Conservation (phyloP, 1,139 yeast genomes). For the Martiniozyma asiatica region DNA sequence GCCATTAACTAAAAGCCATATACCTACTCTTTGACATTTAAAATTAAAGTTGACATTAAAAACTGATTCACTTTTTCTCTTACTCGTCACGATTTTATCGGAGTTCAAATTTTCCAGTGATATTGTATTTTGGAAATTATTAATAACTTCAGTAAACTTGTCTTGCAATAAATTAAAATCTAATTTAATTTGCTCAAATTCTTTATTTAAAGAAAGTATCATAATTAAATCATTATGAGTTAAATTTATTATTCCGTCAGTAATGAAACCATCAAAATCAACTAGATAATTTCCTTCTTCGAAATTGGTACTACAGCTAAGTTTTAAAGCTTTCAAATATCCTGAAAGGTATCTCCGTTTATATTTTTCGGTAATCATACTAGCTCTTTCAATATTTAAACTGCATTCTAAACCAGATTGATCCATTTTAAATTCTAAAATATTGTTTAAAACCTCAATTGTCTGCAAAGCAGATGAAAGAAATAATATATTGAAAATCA, state of each 20-base stretch:
- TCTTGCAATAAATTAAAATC: slow-evolving; percentile 8
- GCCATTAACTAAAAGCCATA: slow-evolving; percentile 3
- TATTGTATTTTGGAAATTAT: slow-evolving; percentile 2
- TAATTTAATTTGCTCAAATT: slow-evolving; percentile 1
- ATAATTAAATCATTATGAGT: slow-evolving; percentile 12
- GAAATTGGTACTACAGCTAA: not conserved
- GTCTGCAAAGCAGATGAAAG: too few relatives aligned
- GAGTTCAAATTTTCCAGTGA: slow-evolving; percentile 2
- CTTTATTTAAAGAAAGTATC: slow-evolving; percentile 2
- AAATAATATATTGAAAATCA: too few relatives aligned
- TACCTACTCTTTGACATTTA: not conserved
- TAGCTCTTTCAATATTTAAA: slow-evolving; percentile 1
- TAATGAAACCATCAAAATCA: not conserved
- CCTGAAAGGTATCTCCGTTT: slow-evolving; percentile 2
- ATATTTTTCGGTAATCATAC: not conserved
- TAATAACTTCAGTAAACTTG: slow-evolving; percentile 10
- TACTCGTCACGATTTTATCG: too few relatives aligned
- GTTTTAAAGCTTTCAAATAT: not conserved
- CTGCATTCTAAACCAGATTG: slow-evolving; percentile 1
- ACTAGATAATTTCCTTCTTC: slow-evolving; percentile 1
- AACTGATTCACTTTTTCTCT: not conserved
- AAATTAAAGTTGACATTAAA: not conserved
- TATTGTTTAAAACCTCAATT: too few relatives aligned
- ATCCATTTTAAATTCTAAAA: not conserved
- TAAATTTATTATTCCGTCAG: slow-evolving; percentile 12